Base-by-base conservation (phyloP, 1,284 basidiomycete species). In the Polyporus tsugae region DNA sequence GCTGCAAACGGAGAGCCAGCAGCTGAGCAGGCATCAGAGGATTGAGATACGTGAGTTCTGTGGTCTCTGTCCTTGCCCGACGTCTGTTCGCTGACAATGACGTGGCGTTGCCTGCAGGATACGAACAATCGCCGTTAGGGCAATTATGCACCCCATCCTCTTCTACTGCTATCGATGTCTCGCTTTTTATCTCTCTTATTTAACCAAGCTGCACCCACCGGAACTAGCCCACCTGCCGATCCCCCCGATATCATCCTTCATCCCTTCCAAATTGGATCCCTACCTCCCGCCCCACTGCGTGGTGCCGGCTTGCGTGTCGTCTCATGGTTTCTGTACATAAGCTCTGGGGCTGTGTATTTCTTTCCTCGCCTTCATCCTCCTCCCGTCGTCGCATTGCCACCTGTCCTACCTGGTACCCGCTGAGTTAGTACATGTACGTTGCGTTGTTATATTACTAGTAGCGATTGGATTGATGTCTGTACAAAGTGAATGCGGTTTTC, bases 381-480 rank as follows among this genome's bases (percentile, higher is more conserved):
- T 66, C 66, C 55, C 39, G 67, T 67, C 61, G 71, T 65, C 67
- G 69, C 70, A 72, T 71, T 74, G 73, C 69, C 70, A 58, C 69
- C 61, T 71, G 71, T 72, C 63, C 63, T 63, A 68, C 72, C 64
- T 70, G 67, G 65, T 69, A n/a, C 52, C 66, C 68, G 63, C 66
- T 67, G 67, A 68, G 71, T 74, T 73, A 62, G 69, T 70, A 69
- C 70, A 66, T 73, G 69, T 72, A 69, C 67, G 63, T 70, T 66
- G 73, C 72, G 71, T 64, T 74, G 73, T 74, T 74, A 75, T 72
- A 75, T 69, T 73, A 74, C 71, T 74, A 73, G 75, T 73, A 64
- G 67, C 64, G 68, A 67, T 70, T 72, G 68, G 68, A 62, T 68
- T 70, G 63, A 58, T 57, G 59, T 67, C 61, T 72, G 71, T 72